Evolutionary conservation across 2,329 filamentous ascomycete species (phyloP), one percentile per base, ranked within the genome.

Genomic region (Passalora sequoiae): DNA sequence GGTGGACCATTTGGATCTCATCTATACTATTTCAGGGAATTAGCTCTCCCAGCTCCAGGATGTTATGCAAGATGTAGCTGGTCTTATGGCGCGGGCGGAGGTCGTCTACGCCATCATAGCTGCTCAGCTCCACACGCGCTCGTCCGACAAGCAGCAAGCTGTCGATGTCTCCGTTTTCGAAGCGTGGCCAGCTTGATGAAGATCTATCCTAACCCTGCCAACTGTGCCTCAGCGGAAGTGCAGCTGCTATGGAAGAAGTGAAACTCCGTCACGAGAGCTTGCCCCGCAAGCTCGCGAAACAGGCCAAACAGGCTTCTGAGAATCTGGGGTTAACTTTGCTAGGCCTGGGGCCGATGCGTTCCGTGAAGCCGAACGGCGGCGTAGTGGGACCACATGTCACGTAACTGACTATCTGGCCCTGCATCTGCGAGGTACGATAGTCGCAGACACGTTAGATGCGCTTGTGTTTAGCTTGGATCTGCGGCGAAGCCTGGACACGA

Each of bases 201-300:
- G 9, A 13, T 1, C 15, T 20, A n/a, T n/a, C n/a, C n/a, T n/a
- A n/a, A n/a, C n/a, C n/a, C n/a, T n/a, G n/a, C n/a, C n/a, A n/a
- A n/a, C n/a, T n/a, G n/a, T n/a, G n/a, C n/a, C n/a, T n/a, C n/a
- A n/a, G n/a, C n/a, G n/a, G n/a, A n/a, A n/a, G n/a, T n/a, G n/a
- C n/a, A n/a, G n/a, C n/a, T n/a, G n/a, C n/a, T n/a, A n/a, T n/a
- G n/a, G n/a, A n/a, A n/a, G n/a, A n/a, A n/a, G n/a, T n/a, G n/a
- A 16, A 21, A 20, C 30, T 13, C 28, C 40, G 36, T 44, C 41
- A 44, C 38, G 38, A 40, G 41, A 44, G 41, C 46, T 48, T 48
- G 24, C 46, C 46, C 46, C 46, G 41, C 41, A 44, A 17, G 32
- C 12, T 19, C 24, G 19, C 36, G 22, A 24, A 37, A 16, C 29